Conservation (phyloP, 345 rosid genomes). For the Garcia nutans region DNA sequence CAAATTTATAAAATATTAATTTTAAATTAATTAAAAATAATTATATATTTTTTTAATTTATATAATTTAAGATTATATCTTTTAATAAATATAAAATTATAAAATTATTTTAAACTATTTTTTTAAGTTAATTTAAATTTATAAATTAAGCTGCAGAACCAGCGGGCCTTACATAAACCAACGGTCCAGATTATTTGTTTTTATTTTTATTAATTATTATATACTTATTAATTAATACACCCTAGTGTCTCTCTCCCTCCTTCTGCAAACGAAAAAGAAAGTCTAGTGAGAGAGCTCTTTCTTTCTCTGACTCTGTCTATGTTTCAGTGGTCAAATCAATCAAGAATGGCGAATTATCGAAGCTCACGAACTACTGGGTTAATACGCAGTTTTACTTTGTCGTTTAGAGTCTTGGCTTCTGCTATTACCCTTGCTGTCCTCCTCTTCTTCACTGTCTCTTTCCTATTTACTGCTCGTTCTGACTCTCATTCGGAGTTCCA, state of each 20-base stretch:
- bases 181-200: not conserved
- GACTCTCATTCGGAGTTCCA: slow-evolving; percentile 42
- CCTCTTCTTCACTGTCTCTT: slow-evolving; percentile 53
- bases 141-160: not conserved
- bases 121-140: no score
- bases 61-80: no score
- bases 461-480: slow-evolving; percentile 49
- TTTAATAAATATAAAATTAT: no score
- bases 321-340: no score
- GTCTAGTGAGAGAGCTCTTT: not conserved
- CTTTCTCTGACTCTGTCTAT: not conserved
- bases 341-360: slow-evolving; percentile 57
- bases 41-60: no score
- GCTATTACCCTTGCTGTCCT: slow-evolving; percentile 39
- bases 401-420: slow-evolving; percentile 47
- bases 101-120: no score
- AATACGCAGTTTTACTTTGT: slow-evolving; percentile 22
- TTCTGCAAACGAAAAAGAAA: not conserved
- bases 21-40: no score
- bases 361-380: slow-evolving; percentile 31
- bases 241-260: not conserved
- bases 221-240: no score
- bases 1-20: no score
- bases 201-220: no score
- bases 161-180: not conserved